Evolutionary conservation across 2,329 filamentous ascomycete genomes (phyloP).

Genomic region (Podosphaera aphanis): DNA sequence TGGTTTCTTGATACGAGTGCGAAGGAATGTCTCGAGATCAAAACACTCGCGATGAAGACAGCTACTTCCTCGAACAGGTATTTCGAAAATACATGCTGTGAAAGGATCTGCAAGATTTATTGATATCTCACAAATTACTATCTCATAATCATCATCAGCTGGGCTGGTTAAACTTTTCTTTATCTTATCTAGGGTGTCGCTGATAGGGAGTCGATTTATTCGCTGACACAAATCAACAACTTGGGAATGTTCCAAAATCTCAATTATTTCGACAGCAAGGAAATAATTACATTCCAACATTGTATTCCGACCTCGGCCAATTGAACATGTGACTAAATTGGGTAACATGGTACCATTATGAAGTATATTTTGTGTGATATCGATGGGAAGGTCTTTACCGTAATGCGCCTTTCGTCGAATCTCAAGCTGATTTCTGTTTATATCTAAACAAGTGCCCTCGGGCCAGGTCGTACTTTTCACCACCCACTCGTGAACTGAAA

Average conservation of each 20-base stretch:
- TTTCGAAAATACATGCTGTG: conserved; percentile 36
- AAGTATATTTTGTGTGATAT: conserved; percentile 34
- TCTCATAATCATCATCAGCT: conserved; percentile 34
- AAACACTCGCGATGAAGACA: conserved; percentile 78
- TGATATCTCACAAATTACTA: conserved; percentile 32
- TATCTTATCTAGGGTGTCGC: conserved; percentile 33
- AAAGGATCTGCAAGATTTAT: conserved; percentile 47
- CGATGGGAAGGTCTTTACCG: conserved; percentile 51
- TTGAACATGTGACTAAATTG: conserved; percentile 9
- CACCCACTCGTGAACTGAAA: conserved; percentile 30
- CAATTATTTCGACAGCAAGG: conserved; percentile 47
- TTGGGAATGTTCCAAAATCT: conserved; percentile 24
- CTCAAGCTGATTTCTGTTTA: conserved; percentile 38
- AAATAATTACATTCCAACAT: conserved; percentile 24
- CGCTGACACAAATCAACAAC: conserved; percentile 20
- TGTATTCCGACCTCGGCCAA: conserved; percentile 14
- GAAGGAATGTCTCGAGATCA: conserved; percentile 62
- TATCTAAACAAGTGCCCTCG: conserved; percentile 37
- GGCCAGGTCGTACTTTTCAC: conserved; percentile 48
- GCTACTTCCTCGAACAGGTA: conserved; percentile 43
- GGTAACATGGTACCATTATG: conserved; percentile 2
- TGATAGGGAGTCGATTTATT: conserved; percentile 19
- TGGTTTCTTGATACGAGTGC: conserved; percentile 29
- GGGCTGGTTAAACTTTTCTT: conserved; percentile 22
- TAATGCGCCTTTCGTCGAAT: conserved; percentile 46